A percentile compares a stretch with the other conserved stretches of the same genome.
Conservation (phyloP, 106 monocot genomes). For the Triglochin maritima region DNA sequence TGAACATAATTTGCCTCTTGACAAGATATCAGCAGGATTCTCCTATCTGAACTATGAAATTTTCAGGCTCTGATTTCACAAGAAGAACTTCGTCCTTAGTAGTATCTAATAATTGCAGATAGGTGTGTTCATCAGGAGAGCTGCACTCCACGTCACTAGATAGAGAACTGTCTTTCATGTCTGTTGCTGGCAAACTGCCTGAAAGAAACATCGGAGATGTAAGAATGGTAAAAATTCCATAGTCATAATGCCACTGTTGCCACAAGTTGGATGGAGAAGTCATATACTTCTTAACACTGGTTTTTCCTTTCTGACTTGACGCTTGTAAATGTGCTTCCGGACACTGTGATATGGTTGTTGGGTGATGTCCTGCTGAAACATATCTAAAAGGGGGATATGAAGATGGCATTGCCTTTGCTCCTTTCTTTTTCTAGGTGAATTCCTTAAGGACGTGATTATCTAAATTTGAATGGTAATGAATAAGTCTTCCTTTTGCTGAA, state of each 20-base stretch:
- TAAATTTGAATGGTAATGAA: constrained; percentile 70
- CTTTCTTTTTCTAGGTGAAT: constrained; percentile 19
- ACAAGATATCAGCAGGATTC: constrained; percentile 84
- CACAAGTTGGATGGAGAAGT: constrained; percentile 40
- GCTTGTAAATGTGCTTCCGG: constrained; percentile 1
- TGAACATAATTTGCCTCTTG: constrained; percentile 57
- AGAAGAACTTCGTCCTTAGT: constrained; percentile 35
- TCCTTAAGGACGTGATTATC: constrained; percentile 51
- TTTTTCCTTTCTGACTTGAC: not conserved
- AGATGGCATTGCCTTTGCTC: constrained; percentile 5
- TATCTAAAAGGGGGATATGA: not conserved
- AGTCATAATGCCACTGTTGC: constrained; percentile 99
- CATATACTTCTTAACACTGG: constrained; percentile 1
- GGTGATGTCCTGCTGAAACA: not conserved
- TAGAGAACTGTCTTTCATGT: not conserved
- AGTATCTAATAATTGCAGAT: constrained; percentile 60
- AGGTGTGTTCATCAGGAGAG: constrained; percentile 43
- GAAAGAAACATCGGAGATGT: constrained; percentile 68
- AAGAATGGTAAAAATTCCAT: constrained; percentile 85
- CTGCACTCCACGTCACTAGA: constrained; percentile 19
- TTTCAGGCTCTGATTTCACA: constrained; percentile 55
- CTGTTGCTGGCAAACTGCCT: not conserved
- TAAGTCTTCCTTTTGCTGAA: constrained; percentile 78
- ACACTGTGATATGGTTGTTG: not conserved
- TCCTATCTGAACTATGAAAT: constrained; percentile 77